Evolutionary conservation across 495 filamentous ascomycete species (phyloP).

Genomic region (Chlorociboria aeruginascens): DNA sequence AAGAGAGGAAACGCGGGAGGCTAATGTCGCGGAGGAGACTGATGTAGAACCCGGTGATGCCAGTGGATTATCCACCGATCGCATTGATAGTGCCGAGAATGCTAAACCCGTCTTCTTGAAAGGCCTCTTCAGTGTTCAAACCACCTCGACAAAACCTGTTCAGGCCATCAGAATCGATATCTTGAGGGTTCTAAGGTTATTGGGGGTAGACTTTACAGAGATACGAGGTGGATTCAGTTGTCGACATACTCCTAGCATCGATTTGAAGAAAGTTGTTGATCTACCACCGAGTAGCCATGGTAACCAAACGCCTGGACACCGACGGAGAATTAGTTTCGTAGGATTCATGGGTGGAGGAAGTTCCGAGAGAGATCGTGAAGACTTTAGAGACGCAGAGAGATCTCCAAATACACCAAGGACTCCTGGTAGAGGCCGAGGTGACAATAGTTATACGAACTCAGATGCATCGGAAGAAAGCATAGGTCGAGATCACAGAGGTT

Average conservation of each 20-base stretch:
- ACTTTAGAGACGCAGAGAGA: slow-evolving; percentile 39
- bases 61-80: slow-evolving; percentile 37
- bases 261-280: slow-evolving; percentile 60
- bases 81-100: slow-evolving; percentile 44
- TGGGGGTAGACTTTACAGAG: slow-evolving; percentile 82
- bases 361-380: slow-evolving; percentile 45
- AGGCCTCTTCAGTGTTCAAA: slow-evolving; percentile 94
- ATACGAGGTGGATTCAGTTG: slow-evolving; percentile 92
- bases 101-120: slow-evolving; percentile 94
- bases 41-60: slow-evolving; percentile 45
- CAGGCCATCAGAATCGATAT: slow-evolving; percentile 78
- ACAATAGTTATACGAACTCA: slow-evolving; percentile 67
- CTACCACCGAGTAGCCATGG: slow-evolving; percentile 39
- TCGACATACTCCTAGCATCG: slow-evolving; percentile 77
- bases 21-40: slow-evolving; percentile 72
- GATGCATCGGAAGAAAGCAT: slow-evolving; percentile 68
- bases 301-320: slow-evolving; percentile 42
- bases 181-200: slow-evolving; percentile 74
- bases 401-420: slow-evolving; percentile 34
- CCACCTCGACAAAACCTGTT: slow-evolving; percentile 85
- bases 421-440: slow-evolving; percentile 31
- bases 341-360: slow-evolving; percentile 41
- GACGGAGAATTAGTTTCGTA: slow-evolving; percentile 74
- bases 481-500: slow-evolving; percentile 27
- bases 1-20: slow-evolving; percentile 52